A percentile compares a stretch with the other conserved stretches of the same genome.
Evolutionary conservation across 2,329 filamentous ascomycete species (phyloP).

Genomic region (Penicillium sp.): DNA sequence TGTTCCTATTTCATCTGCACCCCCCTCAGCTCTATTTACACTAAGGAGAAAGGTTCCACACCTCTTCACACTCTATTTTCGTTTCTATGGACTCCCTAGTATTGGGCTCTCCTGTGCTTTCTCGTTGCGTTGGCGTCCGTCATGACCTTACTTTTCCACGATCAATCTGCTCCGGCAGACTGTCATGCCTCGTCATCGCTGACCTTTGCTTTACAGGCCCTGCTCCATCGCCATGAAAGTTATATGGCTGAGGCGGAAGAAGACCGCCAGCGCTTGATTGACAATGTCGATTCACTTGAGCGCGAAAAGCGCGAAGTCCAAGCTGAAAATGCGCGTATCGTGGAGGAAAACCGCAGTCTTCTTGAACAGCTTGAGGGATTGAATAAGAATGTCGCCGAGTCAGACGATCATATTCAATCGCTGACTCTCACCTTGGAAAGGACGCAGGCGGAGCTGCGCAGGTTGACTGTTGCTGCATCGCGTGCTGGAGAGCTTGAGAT

Average conservation of each 20-base stretch:
- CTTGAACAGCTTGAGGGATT: constrained; percentile 81
- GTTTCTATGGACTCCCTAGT: constrained; percentile 23
- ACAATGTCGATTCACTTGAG: constrained; percentile 75
- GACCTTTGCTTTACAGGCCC: constrained; percentile 76
- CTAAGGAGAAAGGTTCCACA: background rate
- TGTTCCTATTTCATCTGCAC: background rate
- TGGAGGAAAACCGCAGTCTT: constrained; percentile 79
- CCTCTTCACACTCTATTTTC: background rate
- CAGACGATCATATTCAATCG: constrained; percentile 74
- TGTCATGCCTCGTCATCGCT: constrained; percentile 54
- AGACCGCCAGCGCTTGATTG: constrained; percentile 71
- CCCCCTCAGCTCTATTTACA: background rate
- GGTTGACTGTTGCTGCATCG: constrained; percentile 70
- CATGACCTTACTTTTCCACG: constrained; percentile 25
- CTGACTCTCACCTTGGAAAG: constrained; percentile 75
- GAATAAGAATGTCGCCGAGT: constrained; percentile 75
- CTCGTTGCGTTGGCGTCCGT: constrained; percentile 32
- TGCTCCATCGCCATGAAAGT: constrained; percentile 87
- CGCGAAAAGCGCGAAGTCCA: constrained; percentile 71
- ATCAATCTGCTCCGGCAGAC: constrained; percentile 22
- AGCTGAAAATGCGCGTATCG: constrained; percentile 71
- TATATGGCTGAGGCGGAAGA: constrained; percentile 91
- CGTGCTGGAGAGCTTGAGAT: constrained; percentile 77
- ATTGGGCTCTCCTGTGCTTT: constrained; percentile 28
- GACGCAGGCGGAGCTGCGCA: constrained; percentile 74